These are phyloP conservation scores for Chlorella sp. DNA, from an alignment of 139 green algal species.

Conservation along the genomic window DNA sequence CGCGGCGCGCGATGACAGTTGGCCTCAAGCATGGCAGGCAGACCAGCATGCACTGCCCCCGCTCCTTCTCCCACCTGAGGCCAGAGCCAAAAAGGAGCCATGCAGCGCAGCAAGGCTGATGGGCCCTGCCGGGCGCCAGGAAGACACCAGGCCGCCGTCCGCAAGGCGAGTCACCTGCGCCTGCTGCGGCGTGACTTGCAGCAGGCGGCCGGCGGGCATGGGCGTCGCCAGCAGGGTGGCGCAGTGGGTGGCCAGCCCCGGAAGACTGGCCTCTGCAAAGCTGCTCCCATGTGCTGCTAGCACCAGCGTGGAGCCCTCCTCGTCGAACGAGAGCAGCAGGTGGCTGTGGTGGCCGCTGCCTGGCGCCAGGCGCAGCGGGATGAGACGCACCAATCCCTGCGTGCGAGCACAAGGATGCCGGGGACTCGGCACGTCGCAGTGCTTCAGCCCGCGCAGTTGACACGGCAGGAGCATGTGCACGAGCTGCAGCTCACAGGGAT, in stretches of 20 bases:
- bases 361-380: background rate
- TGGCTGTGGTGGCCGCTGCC: slow-evolving; percentile 7
- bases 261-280: background rate
- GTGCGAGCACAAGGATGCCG: background rate
- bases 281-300: background rate
- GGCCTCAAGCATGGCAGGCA: too few relatives aligned
- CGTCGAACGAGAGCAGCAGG: slow-evolving; percentile 22
- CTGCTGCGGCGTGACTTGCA: slow-evolving; percentile 29
- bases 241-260: background rate
- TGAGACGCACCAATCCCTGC: slow-evolving; percentile 22
- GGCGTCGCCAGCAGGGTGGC: slow-evolving; percentile 3
- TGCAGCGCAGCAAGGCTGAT: background rate
- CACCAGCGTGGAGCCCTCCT: background rate
- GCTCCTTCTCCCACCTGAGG: too few relatives aligned
- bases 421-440: background rate
- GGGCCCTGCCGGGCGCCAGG: background rate
- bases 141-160: background rate
- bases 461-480: background rate
- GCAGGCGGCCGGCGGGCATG: background rate
- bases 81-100: slow-evolving; percentile 7
- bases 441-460: background rate
- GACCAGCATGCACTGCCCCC: too few relatives aligned
- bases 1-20: too few relatives aligned
- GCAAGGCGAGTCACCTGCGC: background rate
- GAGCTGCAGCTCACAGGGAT: slow-evolving; percentile 8